Percentiles rank a stretch among this genome's conserved stretches.
These are phyloP conservation scores for Bertia moriformis DNA, from an alignment of 2,329 filamentous ascomycete genomes.

Conservation along the genomic window DNA sequence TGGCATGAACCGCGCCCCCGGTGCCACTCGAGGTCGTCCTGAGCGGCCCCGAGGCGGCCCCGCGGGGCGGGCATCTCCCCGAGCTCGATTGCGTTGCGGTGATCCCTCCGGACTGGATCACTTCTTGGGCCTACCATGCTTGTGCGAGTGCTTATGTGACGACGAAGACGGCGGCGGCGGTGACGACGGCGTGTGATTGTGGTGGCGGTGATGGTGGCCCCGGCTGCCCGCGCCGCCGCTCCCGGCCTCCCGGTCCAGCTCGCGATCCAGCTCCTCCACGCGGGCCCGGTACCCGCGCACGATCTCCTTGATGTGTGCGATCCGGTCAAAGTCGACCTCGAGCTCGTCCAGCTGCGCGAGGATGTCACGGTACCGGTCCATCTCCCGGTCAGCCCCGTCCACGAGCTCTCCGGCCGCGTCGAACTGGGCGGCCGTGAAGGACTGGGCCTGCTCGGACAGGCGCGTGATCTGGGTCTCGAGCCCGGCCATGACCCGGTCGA, in stretches of 20 bases:
- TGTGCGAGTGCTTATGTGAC: no score
- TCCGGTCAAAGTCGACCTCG: conserved; percentile 84
- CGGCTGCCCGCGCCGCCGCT: conserved; percentile 21
- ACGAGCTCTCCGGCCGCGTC: conserved; percentile 51
- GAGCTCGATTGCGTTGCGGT: no score
- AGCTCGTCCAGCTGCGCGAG: conserved; percentile 82
- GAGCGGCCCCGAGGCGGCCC: no score
- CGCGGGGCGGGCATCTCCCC: no score
- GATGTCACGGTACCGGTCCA: conserved; percentile 73
- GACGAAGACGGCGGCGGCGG: no score
- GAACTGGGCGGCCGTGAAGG: conserved; percentile 47
- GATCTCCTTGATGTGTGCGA: conserved; percentile 81
- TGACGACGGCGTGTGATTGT: conserved; percentile 18
- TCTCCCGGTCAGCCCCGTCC: conserved; percentile 75
- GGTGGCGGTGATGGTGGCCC: conserved; percentile 25
- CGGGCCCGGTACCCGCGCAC: conserved; percentile 73
- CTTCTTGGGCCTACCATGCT: no score
- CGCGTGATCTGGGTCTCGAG: conserved; percentile 46
- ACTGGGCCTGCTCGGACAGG: conserved; percentile 43
- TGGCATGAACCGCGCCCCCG: no score
- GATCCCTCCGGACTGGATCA: no score
- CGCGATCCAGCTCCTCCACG: conserved; percentile 65
- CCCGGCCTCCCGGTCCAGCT: conserved; percentile 29
- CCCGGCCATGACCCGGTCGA: conserved; percentile 48
- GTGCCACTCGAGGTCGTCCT: no score